Conservation (phyloP, 805 yeast genomes). For the Candida parachauliodes region DNA sequence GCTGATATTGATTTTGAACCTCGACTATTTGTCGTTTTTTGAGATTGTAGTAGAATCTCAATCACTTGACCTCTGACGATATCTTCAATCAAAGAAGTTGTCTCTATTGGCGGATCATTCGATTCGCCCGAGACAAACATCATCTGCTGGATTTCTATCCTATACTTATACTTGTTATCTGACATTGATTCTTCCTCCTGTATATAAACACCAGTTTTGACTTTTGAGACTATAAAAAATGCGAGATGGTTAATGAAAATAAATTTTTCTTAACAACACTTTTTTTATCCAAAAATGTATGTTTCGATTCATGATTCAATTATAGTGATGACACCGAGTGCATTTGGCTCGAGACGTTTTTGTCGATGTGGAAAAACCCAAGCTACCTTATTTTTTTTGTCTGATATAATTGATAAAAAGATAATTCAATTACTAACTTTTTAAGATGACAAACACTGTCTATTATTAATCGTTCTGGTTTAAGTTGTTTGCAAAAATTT, state of each 20-base stretch:
- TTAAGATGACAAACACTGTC: not conserved
- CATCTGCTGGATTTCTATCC: constrained; percentile 94
- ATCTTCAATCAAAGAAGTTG: constrained; percentile 91
- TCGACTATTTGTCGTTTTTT: constrained; percentile 70
- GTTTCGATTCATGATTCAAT: constrained; percentile 4
- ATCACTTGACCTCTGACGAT: constrained; percentile 93
- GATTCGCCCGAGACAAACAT: constrained; percentile 98
- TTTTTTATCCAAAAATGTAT: constrained; percentile 1
- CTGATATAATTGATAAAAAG: constrained; percentile 41
- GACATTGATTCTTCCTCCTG: constrained; percentile 7
- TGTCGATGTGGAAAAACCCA: constrained; percentile 98
- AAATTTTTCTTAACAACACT: not conserved
- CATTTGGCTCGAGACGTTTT: constrained; percentile 98
- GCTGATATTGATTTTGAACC: constrained; percentile 84
- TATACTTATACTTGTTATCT: constrained; percentile 62
- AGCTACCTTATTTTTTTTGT: constrained; percentile 85
- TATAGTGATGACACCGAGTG: constrained; percentile 87
- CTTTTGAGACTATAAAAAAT: not conserved
- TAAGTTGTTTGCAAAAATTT: not conserved
- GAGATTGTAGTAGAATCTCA: constrained; percentile 74
- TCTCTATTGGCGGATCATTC: constrained; percentile 88
- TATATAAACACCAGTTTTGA: constrained; percentile 3
- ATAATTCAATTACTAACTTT: constrained; percentile 4
- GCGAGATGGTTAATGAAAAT: not conserved
- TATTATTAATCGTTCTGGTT: not conserved